Evolutionary conservation across 768 basidiomycete genomes (phyloP), one percentile per base, ranked within the genome.

Genomic region (Amanita fuliginea): DNA sequence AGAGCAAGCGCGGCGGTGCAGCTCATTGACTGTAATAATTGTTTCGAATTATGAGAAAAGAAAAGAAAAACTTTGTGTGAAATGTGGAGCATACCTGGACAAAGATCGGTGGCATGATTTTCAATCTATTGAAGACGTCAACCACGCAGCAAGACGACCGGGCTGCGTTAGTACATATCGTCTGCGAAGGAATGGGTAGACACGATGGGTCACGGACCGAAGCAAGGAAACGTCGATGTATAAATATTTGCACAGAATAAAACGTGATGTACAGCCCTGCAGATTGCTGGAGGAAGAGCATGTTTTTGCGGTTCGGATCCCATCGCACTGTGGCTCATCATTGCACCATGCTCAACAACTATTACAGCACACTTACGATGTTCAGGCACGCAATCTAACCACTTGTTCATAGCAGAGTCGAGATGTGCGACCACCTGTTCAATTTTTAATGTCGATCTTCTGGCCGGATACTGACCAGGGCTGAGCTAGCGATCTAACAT

Each of bases 91-190:
- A 6, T 56, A 72, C 75, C 62, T 71, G 69, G 30, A 69, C 34
- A 5, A 60, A 56, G 4, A 68, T 63, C 39, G 68, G 43, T 2
- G 68, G 68, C 32, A 67, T 52, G 4, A 57, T 51, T 22, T 63
- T 59, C 9, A 67, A 61, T 51, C 58, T 63, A 42, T 71, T 64
- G 53, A 69, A 67, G 46, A 65, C 53, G 64, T 89, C 86, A 16
- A 85, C 62, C 24, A 92, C 74, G 58, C 83, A 85, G 34, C 76
- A 77, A 51, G 77, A 82, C 1, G 85, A 86, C 6, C 86, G 71
- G 1, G 90, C 85, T 0, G 90, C 81, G 53, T 90, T 91, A n/a
- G 83, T 80, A 61, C 88, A 91, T 47, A 92, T 90, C 0, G 86
- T 85, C 28, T 91, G 68, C 0, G 87, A 58, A 67, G 83, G 81